Base-by-base conservation (phyloP, 1,284 basidiomycete genomes). In the Apiotrichum domesticum region DNA sequence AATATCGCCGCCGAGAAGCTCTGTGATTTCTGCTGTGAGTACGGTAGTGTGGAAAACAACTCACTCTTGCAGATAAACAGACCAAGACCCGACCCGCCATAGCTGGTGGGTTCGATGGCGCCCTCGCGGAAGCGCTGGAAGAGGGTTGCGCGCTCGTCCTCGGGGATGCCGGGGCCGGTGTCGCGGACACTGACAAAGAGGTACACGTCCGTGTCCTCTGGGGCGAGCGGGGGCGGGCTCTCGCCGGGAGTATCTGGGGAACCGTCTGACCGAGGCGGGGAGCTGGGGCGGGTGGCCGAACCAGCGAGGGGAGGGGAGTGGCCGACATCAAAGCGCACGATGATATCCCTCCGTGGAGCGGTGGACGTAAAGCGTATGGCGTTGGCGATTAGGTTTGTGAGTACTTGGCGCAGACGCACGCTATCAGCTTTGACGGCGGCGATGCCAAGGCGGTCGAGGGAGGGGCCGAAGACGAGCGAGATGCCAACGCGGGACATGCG, bases 301-400 rank as follows among this genome's bases (percentile, higher is more conserved):
- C 35, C 51, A 8, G 33, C 33, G 2, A n/a, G 35, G 5, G 69
- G 68, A 0, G 66, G 63, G 11, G 40, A 41, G 9, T 58, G 56
- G 8, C 59, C 66, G 10, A 73, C 52, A 55, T 75, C 74, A 34
- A 69, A 63, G 21, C 58, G 51, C 7, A 77, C 63, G 35, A 62
- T 63, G 41, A 77, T 73, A 6, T 63, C 51, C n/a, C 51, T 41
- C 14, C 15, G 37, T 6, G 6, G 49, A 37, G 67, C 68, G 15
- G 61, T 67, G 6, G 68, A 58, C 5, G 70, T 73, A 55, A 74
- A 76, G 11, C 70, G 61, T 39, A 74, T 71, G 15, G 68, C 69
- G 55, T 77, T 77, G 11, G 70, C 67, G 10, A 76, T 51, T 1
- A 77, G 62, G 52, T 77, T 77, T 35, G 71, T 75, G 50, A 65